phyloP scores from a whole-genome alignment of 2,329 filamentous ascomycete genomes.

The Alternaria sp. region DNA sequence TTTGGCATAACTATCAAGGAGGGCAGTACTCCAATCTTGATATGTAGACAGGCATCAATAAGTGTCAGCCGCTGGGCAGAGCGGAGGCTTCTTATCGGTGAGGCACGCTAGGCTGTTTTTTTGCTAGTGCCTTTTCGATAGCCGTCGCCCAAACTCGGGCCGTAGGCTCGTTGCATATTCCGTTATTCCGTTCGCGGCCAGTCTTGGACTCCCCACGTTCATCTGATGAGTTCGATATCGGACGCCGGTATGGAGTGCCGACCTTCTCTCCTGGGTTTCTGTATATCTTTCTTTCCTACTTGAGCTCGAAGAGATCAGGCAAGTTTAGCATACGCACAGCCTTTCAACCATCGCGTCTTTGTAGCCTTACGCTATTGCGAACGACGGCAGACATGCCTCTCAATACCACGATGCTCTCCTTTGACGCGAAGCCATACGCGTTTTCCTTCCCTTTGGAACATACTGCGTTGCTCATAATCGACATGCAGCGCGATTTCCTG shows the following conservation, averaged over 20 bases:
- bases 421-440: conserved; percentile 56
- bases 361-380: not conserved
- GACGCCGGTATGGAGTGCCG: not conserved
- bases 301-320: not conserved
- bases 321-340: not conserved
- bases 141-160: conserved; percentile 12
- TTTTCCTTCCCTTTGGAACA: conserved; percentile 58
- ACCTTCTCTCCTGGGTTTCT: not conserved
- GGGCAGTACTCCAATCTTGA: not conserved
- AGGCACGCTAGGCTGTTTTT: not conserved
- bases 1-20: not conserved
- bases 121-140: conserved; percentile 17
- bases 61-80: not conserved
- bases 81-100: conserved; percentile 1
- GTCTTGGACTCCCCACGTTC: conserved; percentile 3
- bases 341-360: not conserved
- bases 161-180: conserved; percentile 26
- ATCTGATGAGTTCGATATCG: conserved; percentile 7
- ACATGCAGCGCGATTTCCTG: conserved; percentile 63
- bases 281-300: not conserved
- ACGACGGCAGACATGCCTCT: conserved; percentile 12
- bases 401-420: conserved; percentile 23
- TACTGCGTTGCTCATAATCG: conserved; percentile 61
- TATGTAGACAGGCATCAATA: not conserved
- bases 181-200: conserved; percentile 7